Evolutionary conservation across 2,329 filamentous ascomycete genomes (phyloP).

Genomic region (Onygenales sp.): DNA sequence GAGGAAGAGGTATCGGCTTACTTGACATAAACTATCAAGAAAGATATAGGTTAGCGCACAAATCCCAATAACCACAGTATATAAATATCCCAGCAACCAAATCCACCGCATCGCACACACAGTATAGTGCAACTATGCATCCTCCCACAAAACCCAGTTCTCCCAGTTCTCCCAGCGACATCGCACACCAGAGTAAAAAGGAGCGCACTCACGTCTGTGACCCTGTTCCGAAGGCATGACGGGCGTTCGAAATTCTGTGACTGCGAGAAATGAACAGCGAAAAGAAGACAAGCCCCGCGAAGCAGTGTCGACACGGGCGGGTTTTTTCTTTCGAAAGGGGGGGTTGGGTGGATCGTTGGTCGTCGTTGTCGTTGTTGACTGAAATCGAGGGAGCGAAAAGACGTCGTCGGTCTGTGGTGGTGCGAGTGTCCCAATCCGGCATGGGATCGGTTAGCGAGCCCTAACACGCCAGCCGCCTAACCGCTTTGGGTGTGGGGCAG

Average conservation of each 20-base stretch:
- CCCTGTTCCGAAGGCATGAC: constrained; percentile 83
- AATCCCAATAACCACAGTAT: constrained; percentile 1
- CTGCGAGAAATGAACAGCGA: constrained; percentile 18
- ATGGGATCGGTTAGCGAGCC: constrained; percentile 1
- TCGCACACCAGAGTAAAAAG: background rate
- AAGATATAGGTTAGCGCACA: constrained; percentile 22
- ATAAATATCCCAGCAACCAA: constrained; percentile 6
- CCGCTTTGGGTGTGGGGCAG: background rate
- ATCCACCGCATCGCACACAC: background rate
- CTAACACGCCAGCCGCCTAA: background rate
- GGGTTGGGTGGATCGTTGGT: background rate
- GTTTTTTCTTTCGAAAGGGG: background rate
- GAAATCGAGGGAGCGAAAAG: background rate
- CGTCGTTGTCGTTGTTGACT: constrained; percentile 1
- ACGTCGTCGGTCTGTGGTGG: background rate
- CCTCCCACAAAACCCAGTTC: background rate
- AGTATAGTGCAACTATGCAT: background rate
- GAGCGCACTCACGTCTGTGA: constrained; percentile 64
- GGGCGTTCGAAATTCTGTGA: constrained; percentile 18
- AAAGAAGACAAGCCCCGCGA: background rate
- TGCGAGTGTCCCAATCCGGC: background rate
- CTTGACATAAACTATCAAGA: constrained; percentile 70
- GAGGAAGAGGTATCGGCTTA: constrained; percentile 45
- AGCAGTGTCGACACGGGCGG: background rate
- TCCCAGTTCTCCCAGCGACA: background rate